Conservation (phyloP, 176 grass and related monocot species). For the Avena atlantica region DNA sequence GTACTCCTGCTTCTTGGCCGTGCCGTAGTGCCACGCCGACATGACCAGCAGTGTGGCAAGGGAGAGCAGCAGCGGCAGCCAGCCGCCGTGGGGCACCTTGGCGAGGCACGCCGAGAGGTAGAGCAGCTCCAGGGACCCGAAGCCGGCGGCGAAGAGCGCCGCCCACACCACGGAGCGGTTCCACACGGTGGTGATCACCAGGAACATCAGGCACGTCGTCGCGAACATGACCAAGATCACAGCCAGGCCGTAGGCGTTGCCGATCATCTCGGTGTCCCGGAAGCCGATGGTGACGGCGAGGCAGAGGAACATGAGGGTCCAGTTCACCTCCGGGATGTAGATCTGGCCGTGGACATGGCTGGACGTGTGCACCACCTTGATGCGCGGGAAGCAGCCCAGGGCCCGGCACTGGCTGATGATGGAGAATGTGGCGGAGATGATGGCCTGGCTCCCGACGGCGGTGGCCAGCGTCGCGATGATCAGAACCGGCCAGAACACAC, state of each 20-base stretch:
- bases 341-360: constrained; percentile 82
- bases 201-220: constrained; percentile 92
- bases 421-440: constrained; percentile 90
- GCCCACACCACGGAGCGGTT: constrained; percentile 49
- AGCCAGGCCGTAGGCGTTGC: constrained; percentile 88
- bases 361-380: constrained; percentile 86
- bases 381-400: constrained; percentile 80
- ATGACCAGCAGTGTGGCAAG: constrained; percentile 58
- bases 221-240: constrained; percentile 84
- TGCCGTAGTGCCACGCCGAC: constrained; percentile 93
- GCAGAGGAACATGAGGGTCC: constrained; percentile 74
- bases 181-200: constrained; percentile 85
- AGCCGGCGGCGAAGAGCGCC: constrained; percentile 60
- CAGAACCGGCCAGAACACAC: constrained; percentile 80
- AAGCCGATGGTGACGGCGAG: constrained; percentile 76
- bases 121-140: constrained; percentile 75
- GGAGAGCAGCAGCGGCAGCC: constrained; percentile 77
- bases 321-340: constrained; percentile 96
- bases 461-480: constrained; percentile 86
- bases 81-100: constrained; percentile 79
- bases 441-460: constrained; percentile 83
- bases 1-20: constrained; percentile 70
- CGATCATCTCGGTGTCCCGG: constrained; percentile 78
- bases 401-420: constrained; percentile 91
- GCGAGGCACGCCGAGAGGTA: constrained; percentile 76